A percentile compares a stretch with the other conserved stretches of the same genome.
Evolutionary conservation across 176 grass and related monocot genomes (phyloP).

Genomic region (Eleusine coracana): DNA sequence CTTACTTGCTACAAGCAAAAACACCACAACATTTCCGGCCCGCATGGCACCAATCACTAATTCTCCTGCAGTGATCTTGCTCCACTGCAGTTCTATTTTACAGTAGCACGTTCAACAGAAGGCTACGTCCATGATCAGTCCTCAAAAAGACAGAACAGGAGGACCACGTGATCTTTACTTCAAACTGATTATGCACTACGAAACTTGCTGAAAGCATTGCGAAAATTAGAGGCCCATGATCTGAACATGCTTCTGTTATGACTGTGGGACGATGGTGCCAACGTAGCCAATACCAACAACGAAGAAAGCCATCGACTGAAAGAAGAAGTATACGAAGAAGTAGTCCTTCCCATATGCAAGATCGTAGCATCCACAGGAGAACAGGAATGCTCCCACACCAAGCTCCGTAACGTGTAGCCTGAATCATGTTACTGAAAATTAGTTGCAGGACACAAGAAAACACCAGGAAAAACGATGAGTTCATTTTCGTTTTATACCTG

Average conservation of each 20-base stretch:
- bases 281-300: conserved; percentile 73
- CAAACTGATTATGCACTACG: conserved; percentile 49
- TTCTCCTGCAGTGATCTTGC: conserved; percentile 49
- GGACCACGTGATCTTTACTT: conserved; percentile 44
- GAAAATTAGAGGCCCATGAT: not conserved
- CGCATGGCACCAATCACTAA: conserved; percentile 28
- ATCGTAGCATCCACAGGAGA: conserved; percentile 71
- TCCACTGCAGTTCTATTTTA: conserved; percentile 57
- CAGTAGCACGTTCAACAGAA: conserved; percentile 42
- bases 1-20: conserved; percentile 49
- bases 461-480: not conserved
- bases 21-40: conserved; percentile 37
- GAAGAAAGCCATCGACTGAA: conserved; percentile 67
- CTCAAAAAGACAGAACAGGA: conserved; percentile 24
- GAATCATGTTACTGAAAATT: conserved; percentile 10
- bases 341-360: conserved; percentile 52
- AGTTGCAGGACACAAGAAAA: conserved; percentile 21
- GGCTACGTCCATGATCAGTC: conserved; percentile 39
- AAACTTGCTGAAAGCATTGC: conserved; percentile 30
- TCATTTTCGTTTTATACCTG: conserved; percentile 52
- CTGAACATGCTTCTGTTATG: conserved; percentile 41
- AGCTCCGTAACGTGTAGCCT: conserved; percentile 78
- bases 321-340: conserved; percentile 88
- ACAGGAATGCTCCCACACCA: conserved; percentile 58
- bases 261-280: conserved; percentile 65